phyloP scores from a whole-genome alignment of 1,284 basidiomycete species.

The Blastosporella zonata region DNA sequence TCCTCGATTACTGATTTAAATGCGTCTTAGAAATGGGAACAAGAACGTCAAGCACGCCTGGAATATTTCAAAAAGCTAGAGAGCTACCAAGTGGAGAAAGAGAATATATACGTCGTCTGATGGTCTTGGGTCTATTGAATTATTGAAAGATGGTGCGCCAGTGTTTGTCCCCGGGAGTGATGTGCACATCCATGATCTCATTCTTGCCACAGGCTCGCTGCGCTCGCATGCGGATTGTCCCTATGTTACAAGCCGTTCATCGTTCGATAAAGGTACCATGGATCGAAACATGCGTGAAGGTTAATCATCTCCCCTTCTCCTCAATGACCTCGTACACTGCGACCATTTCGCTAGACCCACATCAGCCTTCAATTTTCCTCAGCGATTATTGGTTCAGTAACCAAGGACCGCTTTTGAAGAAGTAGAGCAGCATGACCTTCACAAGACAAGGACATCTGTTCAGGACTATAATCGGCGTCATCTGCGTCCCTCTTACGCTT shows the following conservation, averaged over 20 bases:
- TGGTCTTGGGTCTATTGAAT: not conserved
- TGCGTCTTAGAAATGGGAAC: conserved; percentile 35
- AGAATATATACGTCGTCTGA: conserved; percentile 61
- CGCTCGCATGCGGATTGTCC: conserved; percentile 28
- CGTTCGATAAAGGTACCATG: not conserved
- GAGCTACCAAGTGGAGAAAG: conserved; percentile 50
- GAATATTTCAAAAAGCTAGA: conserved; percentile 57
- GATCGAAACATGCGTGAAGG: conserved; percentile 29
- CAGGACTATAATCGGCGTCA: conserved; percentile 7
- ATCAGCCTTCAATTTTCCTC: too few relatives aligned
- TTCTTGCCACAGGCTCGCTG: too few relatives aligned
- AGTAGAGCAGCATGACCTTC: conserved; percentile 27
- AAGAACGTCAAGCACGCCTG: conserved; percentile 48
- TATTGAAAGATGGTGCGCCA: not conserved
- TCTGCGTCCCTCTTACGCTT: conserved; percentile 25
- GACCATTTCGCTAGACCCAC: too few relatives aligned
- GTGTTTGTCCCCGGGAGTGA: too few relatives aligned
- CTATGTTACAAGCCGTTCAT: conserved; percentile 16
- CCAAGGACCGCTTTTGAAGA: too few relatives aligned
- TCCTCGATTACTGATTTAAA: not conserved
- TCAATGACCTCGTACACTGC: conserved; percentile 37
- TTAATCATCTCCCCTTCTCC: conserved; percentile 29
- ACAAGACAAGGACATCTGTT: conserved; percentile 32
- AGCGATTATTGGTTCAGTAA: too few relatives aligned
- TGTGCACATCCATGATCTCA: too few relatives aligned